Base-by-base conservation (phyloP, 2,329 filamentous ascomycete species). In the Dothistroma pini region DNA sequence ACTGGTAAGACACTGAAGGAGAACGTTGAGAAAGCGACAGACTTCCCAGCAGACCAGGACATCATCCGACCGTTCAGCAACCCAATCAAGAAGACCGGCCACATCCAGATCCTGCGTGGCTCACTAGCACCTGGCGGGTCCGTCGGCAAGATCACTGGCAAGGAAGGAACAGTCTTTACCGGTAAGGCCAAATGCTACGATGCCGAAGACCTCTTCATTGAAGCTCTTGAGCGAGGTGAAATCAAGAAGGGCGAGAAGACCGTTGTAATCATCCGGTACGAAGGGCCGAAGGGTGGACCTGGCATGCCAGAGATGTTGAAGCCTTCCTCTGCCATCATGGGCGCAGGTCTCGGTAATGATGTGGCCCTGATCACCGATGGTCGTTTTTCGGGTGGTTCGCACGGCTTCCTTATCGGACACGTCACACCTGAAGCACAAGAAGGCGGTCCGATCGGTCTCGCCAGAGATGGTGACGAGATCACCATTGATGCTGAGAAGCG, bases 361-460 rank as follows among this genome's bases (percentile, higher is more conserved):
- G 86, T 90, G 14, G 89, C 89, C 0, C 83, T 91, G 52, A 81
- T 91, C 63, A 90, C 89, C 1, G 88, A 92, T 69, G 86, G 86
- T 0, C 85, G 89, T 44, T 93, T 91, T 81, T 89, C 86, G 9
- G 91, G 91, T 60, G 91, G 90, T 56, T 89, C 85, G 63, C 90
- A 95, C 82, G 90, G 90, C 44, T 95, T 95, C 83, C 80, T 95
- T 68, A 93, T 95, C 70, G 90, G 90, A 1, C 90, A 95, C 77
- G 89, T 96, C 64, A 90, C 93, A 47, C 91, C 91, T 29, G 91
- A 96, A 78, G 91, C 91, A 9, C 88, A 90, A 72, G 89, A 90
- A 66, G 91, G 91, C 54, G 91, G 91, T 0, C 91, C 91, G 1
- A 95, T 96, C 64, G 91, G 85, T 14, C 82, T 96, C 11, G 89